A percentile compares a stretch with the other conserved stretches of the same genome.
Conservation (phyloP, 768 basidiomycete species). For the Mycena olivaceomarginata region DNA sequence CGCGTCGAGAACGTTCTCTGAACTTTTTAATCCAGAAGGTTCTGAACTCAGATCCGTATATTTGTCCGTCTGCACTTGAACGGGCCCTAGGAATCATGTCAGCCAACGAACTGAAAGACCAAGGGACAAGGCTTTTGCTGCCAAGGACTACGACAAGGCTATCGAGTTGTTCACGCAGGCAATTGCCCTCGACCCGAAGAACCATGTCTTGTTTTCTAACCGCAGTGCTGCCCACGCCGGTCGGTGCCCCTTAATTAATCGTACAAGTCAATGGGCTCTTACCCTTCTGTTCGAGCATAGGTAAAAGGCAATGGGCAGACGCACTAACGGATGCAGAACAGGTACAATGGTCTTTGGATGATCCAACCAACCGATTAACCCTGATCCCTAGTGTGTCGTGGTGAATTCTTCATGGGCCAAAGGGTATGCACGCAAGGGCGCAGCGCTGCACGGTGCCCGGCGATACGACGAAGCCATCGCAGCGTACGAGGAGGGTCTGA, state of each 20-base stretch:
- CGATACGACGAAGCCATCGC: conserved; percentile 90
- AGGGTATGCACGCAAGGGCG: conserved; percentile 94
- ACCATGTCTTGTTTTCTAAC: conserved; percentile 95
- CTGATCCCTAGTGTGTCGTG: conserved; percentile 78
- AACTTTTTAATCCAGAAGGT: not conserved
- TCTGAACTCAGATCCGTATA: not conserved
- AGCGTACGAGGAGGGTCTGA: conserved; percentile 88
- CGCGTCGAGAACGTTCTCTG: no score
- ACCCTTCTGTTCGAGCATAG: conserved; percentile 49
- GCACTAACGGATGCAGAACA: conserved; percentile 94
- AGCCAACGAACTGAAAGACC: conserved; percentile 86
- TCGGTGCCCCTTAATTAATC: not conserved
- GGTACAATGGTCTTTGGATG: conserved; percentile 65
- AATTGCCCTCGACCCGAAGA: conserved; percentile 87
- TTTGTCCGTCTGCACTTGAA: not conserved
- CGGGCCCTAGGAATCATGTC: not conserved
- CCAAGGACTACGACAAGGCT: conserved; percentile 93
- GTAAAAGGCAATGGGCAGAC: conserved; percentile 84
- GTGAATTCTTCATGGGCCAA: conserved; percentile 91
- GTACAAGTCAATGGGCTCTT: not conserved
- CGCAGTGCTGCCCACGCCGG: conserved; percentile 89
- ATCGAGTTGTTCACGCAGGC: conserved; percentile 90
- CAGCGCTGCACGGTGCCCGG: conserved; percentile 90
- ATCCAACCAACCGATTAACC: conserved; percentile 29
- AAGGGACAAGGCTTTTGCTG: conserved; percentile 96